Evolutionary conservation across 352 stramenopile genomes (phyloP), one percentile per base, ranked within the genome.

Genomic region (Discostella stelligera): DNA sequence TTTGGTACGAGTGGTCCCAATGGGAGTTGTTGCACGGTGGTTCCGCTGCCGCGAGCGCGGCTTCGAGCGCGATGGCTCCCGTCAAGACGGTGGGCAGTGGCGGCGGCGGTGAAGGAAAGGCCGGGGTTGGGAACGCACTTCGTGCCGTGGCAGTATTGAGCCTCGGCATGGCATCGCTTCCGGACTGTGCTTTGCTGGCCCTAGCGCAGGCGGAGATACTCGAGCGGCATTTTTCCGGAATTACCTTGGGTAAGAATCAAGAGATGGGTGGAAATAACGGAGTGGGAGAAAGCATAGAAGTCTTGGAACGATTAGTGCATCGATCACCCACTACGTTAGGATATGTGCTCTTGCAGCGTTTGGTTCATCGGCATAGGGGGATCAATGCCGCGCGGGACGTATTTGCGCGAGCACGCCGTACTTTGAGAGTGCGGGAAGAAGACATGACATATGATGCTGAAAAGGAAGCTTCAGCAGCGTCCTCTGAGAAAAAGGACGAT

Each of bases 1-100:
- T 84, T 32, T 93, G 88, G 88, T 82, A 89, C 46, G 88, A 90
- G 73, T 93, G 88, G 88, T 84, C 78, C 66, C 83, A 79, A 58
- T 93, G 84, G 82, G 88, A 93, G 79, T 74, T 88, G 37, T 39
- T 79, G 23, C 71, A 75, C 72, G 59, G 66, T 32, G 53, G 44
- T 21, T 76, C 65, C 1, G 55, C 64, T 49, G 66, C 73, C 7
- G 66, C 61, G 14, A 44, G 52, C 27, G 18, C 71, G 18, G 20
- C 48, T 41, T 27, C 48, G 30, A n/a, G 18, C 16, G 37, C 11
- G 14, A 50, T n/a, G 16, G 27, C 61, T 14, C 44, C 32, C 27
- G n/a, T 8, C 9, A 48, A 46, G 54, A 44, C n/a, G 16, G 46
- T 11, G 16, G 59, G 64, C 14, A 32, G 56, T 8, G 37, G 56